phyloP scores from a whole-genome alignment of 352 stramenopile genomes.

The Bremia lactucae region DNA sequence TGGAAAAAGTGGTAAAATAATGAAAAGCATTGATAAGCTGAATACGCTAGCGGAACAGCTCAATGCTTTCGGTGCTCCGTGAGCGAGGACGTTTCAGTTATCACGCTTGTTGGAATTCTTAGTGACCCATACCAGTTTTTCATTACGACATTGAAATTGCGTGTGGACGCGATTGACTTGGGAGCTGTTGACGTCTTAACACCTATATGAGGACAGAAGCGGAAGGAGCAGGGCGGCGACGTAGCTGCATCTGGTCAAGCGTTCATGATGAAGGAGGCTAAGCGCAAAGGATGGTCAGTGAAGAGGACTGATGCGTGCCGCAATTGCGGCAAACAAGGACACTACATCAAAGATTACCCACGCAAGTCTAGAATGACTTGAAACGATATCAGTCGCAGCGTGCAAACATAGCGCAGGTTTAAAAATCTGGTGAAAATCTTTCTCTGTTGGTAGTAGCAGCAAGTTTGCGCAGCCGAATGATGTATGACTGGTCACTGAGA shows the following conservation, averaged over 20 bases:
- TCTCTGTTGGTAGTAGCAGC: no score
- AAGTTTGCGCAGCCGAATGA: no score
- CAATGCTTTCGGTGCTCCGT: not conserved
- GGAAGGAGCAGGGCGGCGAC: not conserved
- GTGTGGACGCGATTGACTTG: not conserved
- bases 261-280: not conserved
- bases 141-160: not conserved
- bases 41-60: not conserved
- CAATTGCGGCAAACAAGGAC: not conserved
- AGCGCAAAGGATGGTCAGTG: not conserved
- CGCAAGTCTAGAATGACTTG: not conserved
- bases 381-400: not conserved
- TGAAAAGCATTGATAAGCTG: no score
- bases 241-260: not conserved
- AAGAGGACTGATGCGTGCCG: not conserved
- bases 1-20: no score
- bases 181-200: not conserved
- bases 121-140: not conserved
- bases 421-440: no score
- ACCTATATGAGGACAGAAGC: not conserved
- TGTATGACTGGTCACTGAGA: no score
- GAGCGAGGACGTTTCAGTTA: not conserved
- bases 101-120: not conserved
- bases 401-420: no score
- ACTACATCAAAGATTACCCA: not conserved